phyloP scores from a whole-genome alignment of 805 yeast species.

The Myxozyma lipomycoides region DNA sequence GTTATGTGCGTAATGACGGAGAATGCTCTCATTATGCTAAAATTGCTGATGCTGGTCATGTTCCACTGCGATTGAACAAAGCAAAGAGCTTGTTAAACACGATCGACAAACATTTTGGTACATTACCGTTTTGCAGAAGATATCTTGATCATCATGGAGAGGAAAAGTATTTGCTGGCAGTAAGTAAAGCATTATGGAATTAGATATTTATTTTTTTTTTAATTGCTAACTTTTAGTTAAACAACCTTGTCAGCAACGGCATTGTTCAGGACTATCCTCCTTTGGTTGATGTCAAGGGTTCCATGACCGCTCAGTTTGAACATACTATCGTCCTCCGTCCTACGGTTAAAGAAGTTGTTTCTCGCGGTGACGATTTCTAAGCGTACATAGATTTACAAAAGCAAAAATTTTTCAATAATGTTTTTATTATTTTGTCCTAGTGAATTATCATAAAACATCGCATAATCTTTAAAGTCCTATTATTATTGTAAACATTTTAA shows the following conservation, averaged over 20 bases:
- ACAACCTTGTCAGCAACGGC: conserved; percentile 78
- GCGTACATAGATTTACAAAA: not conserved
- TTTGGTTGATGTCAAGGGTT: conserved; percentile 72
- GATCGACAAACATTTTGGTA: conserved; percentile 81
- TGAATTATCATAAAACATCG: not conserved
- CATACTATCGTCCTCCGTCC: conserved; percentile 86
- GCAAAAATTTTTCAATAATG: not conserved
- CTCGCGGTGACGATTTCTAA: conserved; percentile 90
- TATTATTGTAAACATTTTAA: conserved; percentile 38
- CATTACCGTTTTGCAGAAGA: conserved; percentile 94
- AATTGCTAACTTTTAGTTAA: too few relatives aligned
- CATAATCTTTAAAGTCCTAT: not conserved
- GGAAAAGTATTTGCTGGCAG: conserved; percentile 80
- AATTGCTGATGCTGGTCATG: conserved; percentile 46
- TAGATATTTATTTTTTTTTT: too few relatives aligned
- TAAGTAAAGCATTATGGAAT: not conserved
- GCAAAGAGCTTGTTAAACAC: conserved; percentile 66
- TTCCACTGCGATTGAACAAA: conserved; percentile 56
- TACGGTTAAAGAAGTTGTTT: conserved; percentile 86
- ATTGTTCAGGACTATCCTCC: conserved; percentile 95
- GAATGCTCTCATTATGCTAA: conserved; percentile 93
- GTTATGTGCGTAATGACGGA: conserved; percentile 79
- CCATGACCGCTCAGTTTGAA: conserved; percentile 94
- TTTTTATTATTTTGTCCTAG: not conserved
- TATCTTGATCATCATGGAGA: conserved; percentile 89